A percentile compares a stretch with the other conserved stretches of the same genome.
Conservation (phyloP, 768 basidiomycete species). For the Mycena latifolia region DNA sequence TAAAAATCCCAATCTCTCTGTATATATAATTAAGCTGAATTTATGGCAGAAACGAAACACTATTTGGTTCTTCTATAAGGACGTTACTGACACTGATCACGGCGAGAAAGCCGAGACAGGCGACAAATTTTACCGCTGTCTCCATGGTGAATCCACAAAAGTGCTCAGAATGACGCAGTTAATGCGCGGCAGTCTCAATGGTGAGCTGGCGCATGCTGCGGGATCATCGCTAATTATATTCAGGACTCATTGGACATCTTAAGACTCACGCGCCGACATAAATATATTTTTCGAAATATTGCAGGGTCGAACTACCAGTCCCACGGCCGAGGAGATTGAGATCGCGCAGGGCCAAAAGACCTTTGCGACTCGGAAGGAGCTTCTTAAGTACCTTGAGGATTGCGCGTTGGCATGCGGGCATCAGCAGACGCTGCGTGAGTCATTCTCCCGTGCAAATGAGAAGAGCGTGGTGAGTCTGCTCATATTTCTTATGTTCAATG, state of each 20-base stretch:
- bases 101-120: no score
- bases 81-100: no score
- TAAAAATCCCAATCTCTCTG: no score
- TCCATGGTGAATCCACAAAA: no score
- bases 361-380: not conserved
- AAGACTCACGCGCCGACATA: slow-evolving; percentile 2
- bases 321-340: slow-evolving; percentile 1
- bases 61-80: no score
- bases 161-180: no score
- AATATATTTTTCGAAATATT: slow-evolving; percentile 1
- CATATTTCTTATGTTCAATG: not conserved
- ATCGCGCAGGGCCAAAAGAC: slow-evolving; percentile 2
- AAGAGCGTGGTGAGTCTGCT: slow-evolving; percentile 4
- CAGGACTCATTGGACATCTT: slow-evolving; percentile 13
- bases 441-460: not conserved
- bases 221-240: no score
- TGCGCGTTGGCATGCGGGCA: not conserved
- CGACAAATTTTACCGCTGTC: no score
- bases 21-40: no score
- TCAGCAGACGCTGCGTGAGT: slow-evolving; percentile 10
- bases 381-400: not conserved
- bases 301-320: not conserved
- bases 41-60: no score
- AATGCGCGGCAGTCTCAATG: no score
- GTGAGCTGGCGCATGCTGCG: no score